A percentile compares a stretch with the other conserved stretches of the same genome.
Conservation (phyloP, 2,329 filamentous ascomycete genomes). For the Coniochaeta hoffmannii region DNA sequence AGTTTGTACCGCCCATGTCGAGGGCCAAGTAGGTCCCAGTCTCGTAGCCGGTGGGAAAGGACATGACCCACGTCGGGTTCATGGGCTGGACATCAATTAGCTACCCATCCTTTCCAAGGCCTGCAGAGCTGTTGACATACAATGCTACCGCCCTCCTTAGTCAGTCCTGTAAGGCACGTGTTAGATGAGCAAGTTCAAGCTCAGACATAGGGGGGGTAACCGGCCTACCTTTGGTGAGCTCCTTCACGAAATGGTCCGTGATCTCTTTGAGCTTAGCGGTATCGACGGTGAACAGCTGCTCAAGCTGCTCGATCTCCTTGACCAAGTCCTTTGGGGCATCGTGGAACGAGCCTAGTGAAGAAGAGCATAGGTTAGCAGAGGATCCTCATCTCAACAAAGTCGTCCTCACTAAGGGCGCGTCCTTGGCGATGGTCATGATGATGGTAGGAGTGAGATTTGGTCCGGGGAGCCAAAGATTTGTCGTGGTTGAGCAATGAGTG, state of each 20-base stretch:
- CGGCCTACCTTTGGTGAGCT: conserved; percentile 73
- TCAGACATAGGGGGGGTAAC: background rate
- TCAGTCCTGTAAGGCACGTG: conserved; percentile 52
- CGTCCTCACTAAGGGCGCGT: background rate
- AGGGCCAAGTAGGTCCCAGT: conserved; percentile 82
- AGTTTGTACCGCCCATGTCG: conserved; percentile 94
- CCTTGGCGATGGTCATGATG: conserved; percentile 5
- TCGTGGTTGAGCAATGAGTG: conserved; percentile 1
- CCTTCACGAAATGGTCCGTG: conserved; percentile 79
- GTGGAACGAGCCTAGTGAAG: conserved; percentile 74
- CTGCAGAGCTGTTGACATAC: conserved; percentile 46
- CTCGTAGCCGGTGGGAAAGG: conserved; percentile 79
- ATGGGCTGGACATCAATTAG: conserved; percentile 66
- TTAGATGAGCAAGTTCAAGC: conserved; percentile 6
- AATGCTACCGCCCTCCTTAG: conserved; percentile 84
- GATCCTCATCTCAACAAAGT: background rate
- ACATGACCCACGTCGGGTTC: conserved; percentile 97
- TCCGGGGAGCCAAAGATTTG: conserved; percentile 5
- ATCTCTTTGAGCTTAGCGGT: conserved; percentile 79
- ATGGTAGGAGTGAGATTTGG: conserved; percentile 7
- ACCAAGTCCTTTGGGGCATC: conserved; percentile 83
- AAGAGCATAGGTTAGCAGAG: background rate
- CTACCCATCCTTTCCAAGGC: conserved; percentile 2
- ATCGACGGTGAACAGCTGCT: conserved; percentile 76
- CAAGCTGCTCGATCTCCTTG: conserved; percentile 71